Conservation (phyloP, 306 rosid genomes). For the Neltuma alba region DNA sequence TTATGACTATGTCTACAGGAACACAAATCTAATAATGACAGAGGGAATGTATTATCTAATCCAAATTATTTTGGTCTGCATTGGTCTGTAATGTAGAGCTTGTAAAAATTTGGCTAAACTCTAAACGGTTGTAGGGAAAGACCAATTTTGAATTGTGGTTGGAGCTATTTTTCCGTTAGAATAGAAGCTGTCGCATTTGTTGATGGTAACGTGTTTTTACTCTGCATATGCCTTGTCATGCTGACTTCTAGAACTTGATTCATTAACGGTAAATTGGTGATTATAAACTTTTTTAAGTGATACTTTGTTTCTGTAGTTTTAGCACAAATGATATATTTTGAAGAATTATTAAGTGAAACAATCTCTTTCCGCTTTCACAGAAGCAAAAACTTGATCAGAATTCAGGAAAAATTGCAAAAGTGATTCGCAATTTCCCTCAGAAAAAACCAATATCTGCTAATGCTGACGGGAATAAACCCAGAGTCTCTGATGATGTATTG, state of each 20-base stretch:
- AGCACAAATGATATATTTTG: constrained; percentile 4
- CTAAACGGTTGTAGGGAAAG: background rate
- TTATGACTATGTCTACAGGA: background rate
- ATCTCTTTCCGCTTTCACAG: constrained; percentile 52
- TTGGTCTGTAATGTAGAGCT: background rate
- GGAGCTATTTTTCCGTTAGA: background rate
- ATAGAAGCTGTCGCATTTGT: background rate
- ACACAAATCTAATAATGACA: background rate
- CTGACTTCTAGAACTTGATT: constrained; percentile 6
- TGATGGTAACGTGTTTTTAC: background rate
- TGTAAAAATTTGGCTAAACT: background rate
- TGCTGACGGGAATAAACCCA: constrained; percentile 42
- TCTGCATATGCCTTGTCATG: constrained; percentile 6
- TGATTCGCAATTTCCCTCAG: constrained; percentile 72
- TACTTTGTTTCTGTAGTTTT: constrained; percentile 13
- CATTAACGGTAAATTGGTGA: background rate
- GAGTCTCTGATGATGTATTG: constrained; percentile 58
- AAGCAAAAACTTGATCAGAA: constrained; percentile 66
- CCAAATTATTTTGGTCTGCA: background rate
- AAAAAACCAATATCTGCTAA: constrained; percentile 57
- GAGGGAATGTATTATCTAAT: background rate
- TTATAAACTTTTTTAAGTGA: constrained; percentile 19
- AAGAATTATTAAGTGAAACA: constrained; percentile 12
- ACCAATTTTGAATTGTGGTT: background rate
- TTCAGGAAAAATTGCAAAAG: constrained; percentile 47